Evolutionary conservation across 805 yeast genomes (phyloP).

Genomic region (Cephaloascus fragrans): DNA sequence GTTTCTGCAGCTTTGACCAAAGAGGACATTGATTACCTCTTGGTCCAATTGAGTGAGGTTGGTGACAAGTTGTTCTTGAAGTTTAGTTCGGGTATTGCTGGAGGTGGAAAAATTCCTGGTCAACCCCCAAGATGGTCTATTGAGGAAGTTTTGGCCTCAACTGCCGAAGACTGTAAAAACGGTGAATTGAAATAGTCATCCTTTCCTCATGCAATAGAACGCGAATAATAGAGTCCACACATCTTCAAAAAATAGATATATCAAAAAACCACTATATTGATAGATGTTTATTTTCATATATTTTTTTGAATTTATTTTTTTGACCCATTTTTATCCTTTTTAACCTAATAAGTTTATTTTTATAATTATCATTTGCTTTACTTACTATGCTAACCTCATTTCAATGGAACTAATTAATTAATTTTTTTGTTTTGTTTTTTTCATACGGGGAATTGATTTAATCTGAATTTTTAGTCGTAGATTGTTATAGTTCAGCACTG

Average conservation of each 20-base stretch:
- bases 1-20: conserved; percentile 87
- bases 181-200: conserved; percentile 12
- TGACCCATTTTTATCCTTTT: neutral
- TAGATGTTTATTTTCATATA: neutral
- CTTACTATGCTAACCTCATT: neutral
- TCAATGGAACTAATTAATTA: neutral
- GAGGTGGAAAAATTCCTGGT: conserved; percentile 49
- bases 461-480: no score
- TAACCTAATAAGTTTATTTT: no score
- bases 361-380: neutral
- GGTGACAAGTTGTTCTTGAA: conserved; percentile 74
- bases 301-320: no score
- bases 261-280: neutral
- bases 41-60: conserved; percentile 61
- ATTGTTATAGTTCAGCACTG: no score
- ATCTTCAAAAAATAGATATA: neutral
- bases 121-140: conserved; percentile 65
- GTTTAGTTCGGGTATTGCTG: conserved; percentile 68
- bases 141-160: conserved; percentile 65
- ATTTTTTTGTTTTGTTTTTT: no score
- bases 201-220: no score
- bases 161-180: conserved; percentile 53
- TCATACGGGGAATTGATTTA: neutral
- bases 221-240: no score
- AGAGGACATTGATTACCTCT: conserved; percentile 79